Evolutionary conservation across 1,284 basidiomycete species (phyloP).

Genomic region (Takashimella koratensis): DNA sequence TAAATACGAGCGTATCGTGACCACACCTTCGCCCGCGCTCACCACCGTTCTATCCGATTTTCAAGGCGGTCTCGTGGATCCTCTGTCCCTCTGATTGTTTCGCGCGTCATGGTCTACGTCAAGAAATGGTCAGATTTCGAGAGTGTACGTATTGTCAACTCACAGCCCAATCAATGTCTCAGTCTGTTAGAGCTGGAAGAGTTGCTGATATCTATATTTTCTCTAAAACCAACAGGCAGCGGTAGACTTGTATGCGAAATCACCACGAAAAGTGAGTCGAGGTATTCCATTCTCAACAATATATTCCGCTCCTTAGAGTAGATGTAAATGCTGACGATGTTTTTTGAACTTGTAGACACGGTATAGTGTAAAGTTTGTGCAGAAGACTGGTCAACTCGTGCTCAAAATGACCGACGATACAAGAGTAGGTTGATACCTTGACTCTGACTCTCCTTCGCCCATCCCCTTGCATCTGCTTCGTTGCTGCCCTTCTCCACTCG

Average conservation of each 20-base stretch:
- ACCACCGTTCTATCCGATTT: too few species aligned
- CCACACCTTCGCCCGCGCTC: too few species aligned
- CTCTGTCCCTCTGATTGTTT: too few species aligned
- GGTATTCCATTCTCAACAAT: too few species aligned
- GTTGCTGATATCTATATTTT: too few species aligned
- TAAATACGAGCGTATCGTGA: too few species aligned
- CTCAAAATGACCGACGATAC: constrained; percentile 86
- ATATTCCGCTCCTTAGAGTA: too few species aligned
- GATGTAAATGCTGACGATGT: too few species aligned
- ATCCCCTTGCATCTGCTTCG: not conserved
- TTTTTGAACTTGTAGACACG: constrained; percentile 67
- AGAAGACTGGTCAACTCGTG: constrained; percentile 74
- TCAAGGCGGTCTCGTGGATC: too few species aligned
- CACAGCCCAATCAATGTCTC: not conserved
- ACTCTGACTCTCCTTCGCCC: not conserved
- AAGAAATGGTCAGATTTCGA: constrained; percentile 50
- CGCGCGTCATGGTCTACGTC: constrained; percentile 45
- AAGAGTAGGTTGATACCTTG: constrained; percentile 57
- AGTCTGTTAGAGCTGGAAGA: too few species aligned
- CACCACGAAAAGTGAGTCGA: constrained; percentile 64
- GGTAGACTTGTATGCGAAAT: constrained; percentile 70
- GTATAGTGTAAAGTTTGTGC: constrained; percentile 83
- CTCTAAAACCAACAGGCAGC: constrained; percentile 67
- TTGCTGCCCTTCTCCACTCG: not conserved
- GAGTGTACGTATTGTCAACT: constrained; percentile 27